A percentile compares a stretch with the other conserved stretches of the same genome.
Conservation (phyloP, 257 asterid genomes). For the Cinchona pubescens region DNA sequence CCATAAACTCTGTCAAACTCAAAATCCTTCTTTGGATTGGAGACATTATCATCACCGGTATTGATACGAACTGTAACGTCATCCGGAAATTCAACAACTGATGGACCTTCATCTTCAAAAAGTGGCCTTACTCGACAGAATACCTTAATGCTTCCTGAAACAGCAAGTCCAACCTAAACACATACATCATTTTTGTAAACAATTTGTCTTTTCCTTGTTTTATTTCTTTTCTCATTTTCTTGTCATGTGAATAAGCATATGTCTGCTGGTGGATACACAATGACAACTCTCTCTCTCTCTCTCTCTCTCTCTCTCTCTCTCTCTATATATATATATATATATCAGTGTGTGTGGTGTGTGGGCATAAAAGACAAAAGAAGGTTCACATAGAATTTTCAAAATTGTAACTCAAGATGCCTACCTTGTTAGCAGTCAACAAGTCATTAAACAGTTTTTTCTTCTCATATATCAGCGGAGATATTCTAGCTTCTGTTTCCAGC, state of each 20-base stretch:
- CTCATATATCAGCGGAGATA: conserved; percentile 79
- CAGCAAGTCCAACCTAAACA: conserved; percentile 26
- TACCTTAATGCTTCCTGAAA: conserved; percentile 87
- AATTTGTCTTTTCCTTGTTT: background rate
- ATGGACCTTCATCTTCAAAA: conserved; percentile 91
- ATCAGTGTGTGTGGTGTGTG: background rate
- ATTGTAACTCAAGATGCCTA: too few species aligned
- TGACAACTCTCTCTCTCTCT: background rate
- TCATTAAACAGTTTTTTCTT: conserved; percentile 87
- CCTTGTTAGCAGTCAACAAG: conserved; percentile 81
- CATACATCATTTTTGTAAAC: background rate
- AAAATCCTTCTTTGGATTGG: conserved; percentile 92
- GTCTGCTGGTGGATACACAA: too few species aligned
- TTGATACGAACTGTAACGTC: conserved; percentile 64
- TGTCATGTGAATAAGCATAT: too few species aligned
- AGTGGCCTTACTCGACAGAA: conserved; percentile 93
- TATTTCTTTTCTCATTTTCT: background rate
- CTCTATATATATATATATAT: too few species aligned
- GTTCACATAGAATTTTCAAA: too few species aligned
- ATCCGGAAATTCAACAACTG: conserved; percentile 86
- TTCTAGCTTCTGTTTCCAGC: conserved; percentile 89
- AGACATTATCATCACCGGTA: conserved; percentile 68
- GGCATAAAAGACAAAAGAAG: background rate
- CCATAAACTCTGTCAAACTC: conserved; percentile 98
- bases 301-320: background rate